Percentiles rank a stretch among this genome's conserved stretches.
Conservation (phyloP, 768 basidiomycete species). For the Leccinum sublutescens region DNA sequence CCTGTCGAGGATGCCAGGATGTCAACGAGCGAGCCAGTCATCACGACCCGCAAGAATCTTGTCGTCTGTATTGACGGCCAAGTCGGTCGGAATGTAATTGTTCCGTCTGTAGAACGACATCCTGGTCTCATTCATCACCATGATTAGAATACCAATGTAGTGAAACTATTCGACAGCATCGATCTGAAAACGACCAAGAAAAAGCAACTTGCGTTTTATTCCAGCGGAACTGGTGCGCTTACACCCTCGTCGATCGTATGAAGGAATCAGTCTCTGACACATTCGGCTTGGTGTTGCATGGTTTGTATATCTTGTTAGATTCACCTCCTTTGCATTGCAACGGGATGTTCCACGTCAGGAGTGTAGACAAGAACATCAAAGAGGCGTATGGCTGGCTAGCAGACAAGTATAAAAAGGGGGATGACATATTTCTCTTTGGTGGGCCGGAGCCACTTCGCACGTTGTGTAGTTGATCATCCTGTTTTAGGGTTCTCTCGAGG, state of each 20-base stretch:
- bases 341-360: background rate
- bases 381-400: background rate
- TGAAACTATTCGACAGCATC: background rate
- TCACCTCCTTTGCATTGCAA: background rate
- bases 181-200: background rate
- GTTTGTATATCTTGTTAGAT: background rate
- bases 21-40: background rate
- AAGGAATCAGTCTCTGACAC: background rate
- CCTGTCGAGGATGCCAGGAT: background rate
- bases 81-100: background rate
- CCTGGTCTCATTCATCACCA: background rate
- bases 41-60: background rate
- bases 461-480: background rate
- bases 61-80: background rate
- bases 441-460: background rate
- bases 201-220: background rate
- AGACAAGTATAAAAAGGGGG: background rate
- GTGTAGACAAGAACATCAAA: background rate
- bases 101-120: background rate
- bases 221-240: background rate
- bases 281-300: background rate
- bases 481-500: background rate
- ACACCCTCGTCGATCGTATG: too few relatives aligned
- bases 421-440: background rate
- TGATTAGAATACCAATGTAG: background rate